Conservation (phyloP, 441 rosid genomes). For the Pelargonium australe region DNA sequence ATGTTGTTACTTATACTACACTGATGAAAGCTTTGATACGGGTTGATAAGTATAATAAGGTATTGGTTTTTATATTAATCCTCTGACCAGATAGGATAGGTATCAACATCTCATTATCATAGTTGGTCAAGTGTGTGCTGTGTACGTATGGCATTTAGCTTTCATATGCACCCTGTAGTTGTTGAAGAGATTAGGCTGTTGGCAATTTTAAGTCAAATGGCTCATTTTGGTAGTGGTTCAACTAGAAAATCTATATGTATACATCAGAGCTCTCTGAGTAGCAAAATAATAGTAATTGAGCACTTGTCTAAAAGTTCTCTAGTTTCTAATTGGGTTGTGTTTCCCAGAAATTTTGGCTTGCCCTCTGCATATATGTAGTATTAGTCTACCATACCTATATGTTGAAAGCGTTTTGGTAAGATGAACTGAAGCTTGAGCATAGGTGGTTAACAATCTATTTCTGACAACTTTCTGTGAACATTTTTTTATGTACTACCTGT, state of each 20-base stretch:
- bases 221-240: neutral
- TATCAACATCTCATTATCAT: neutral
- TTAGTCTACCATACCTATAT: neutral
- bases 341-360: neutral
- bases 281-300: slow-evolving; percentile 1
- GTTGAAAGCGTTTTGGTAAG: neutral
- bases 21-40: slow-evolving; percentile 92
- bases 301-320: neutral
- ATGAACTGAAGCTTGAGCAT: slow-evolving; percentile 8
- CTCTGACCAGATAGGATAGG: slow-evolving; percentile 1
- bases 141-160: neutral
- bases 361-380: neutral
- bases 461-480: neutral
- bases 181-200: neutral
- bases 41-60: slow-evolving; percentile 76
- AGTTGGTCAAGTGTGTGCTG: neutral
- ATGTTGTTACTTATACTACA: slow-evolving; percentile 88
- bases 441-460: neutral
- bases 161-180: neutral
- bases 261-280: neutral
- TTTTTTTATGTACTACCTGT: neutral
- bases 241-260: neutral
- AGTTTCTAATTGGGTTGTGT: neutral
- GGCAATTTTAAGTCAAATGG: neutral
- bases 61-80: slow-evolving; percentile 20